Conservation (phyloP, 768 basidiomycete species). For the Tulasnella sp. region DNA sequence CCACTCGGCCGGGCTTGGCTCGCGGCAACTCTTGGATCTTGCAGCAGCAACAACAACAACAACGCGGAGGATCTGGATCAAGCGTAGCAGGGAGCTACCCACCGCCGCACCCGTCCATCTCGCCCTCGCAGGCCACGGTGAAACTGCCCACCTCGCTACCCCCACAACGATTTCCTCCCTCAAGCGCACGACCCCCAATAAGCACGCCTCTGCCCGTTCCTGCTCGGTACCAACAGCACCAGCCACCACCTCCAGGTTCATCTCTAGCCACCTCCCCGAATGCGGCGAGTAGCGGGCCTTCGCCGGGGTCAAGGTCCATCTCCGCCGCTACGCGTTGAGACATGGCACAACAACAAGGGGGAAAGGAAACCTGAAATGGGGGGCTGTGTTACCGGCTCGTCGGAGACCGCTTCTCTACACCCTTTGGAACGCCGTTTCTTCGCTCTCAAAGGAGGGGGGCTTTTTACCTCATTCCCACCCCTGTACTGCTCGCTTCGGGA, state of each 20-base stretch:
- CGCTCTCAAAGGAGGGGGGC: neutral
- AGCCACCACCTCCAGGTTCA: neutral
- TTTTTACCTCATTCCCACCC: neutral
- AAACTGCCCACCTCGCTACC: neutral
- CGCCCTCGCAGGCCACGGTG: conserved; percentile 1
- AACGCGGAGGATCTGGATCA: neutral
- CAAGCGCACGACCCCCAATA: neutral
- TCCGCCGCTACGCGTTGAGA: neutral
- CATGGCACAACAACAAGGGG: neutral
- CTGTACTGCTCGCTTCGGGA: neutral
- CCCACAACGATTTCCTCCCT: neutral
- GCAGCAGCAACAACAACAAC: neutral
- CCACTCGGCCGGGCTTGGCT: neutral
- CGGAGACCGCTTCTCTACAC: neutral
- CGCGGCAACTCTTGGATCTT: conserved; percentile 7
- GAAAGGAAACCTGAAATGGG: neutral
- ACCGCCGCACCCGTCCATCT: neutral
- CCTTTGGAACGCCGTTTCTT: neutral
- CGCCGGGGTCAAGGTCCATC: neutral
- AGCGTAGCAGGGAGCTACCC: neutral
- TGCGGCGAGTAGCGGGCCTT: neutral
- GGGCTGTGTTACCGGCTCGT: neutral
- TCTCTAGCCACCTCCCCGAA: neutral
- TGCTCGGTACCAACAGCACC: neutral
- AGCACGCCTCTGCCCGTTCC: neutral